phyloP scores from a whole-genome alignment of 495 filamentous ascomycete species.

The Neurospora africana region DNA sequence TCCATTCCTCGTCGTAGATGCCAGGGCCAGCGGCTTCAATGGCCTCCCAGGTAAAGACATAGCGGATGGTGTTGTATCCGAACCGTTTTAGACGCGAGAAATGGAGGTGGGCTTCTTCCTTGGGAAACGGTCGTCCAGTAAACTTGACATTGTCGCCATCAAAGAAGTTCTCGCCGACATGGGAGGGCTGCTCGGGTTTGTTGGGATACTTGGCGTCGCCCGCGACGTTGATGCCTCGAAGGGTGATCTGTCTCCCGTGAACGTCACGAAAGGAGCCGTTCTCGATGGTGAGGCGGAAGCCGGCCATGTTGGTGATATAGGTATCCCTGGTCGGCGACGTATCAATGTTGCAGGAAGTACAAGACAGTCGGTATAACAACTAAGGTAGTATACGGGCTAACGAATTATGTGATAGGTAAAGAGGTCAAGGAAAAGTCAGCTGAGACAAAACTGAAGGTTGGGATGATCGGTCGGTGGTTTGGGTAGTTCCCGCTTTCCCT shows the following conservation, averaged over 20 bases:
- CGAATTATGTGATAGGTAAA: not conserved
- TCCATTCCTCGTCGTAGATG: conserved; percentile 89
- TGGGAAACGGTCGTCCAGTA: conserved; percentile 69
- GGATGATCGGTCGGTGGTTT: not conserved
- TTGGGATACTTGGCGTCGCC: conserved; percentile 61
- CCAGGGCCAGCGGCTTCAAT: conserved; percentile 92
- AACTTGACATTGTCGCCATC: conserved; percentile 90
- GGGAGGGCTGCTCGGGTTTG: conserved; percentile 68
- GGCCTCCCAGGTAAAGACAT: conserved; percentile 98
- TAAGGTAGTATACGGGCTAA: not conserved
- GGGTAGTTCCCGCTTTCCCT: not conserved
- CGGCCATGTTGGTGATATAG: conserved; percentile 26
- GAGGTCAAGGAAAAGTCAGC: not conserved
- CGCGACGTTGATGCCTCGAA: conserved; percentile 56
- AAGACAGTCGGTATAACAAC: not conserved
- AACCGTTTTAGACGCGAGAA: conserved; percentile 77
- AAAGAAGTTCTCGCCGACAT: conserved; percentile 71
- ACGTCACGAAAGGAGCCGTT: conserved; percentile 64
- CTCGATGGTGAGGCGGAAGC: conserved; percentile 61
- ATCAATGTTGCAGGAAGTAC: not conserved
- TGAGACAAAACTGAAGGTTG: not conserved
- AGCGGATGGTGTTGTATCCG: conserved; percentile 93
- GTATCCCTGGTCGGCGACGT: not conserved
- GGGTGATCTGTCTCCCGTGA: conserved; percentile 44
- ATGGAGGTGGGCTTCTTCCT: conserved; percentile 74